Conservation (phyloP, 352 stramenopile species). For the Elongisporangium undulatum region DNA sequence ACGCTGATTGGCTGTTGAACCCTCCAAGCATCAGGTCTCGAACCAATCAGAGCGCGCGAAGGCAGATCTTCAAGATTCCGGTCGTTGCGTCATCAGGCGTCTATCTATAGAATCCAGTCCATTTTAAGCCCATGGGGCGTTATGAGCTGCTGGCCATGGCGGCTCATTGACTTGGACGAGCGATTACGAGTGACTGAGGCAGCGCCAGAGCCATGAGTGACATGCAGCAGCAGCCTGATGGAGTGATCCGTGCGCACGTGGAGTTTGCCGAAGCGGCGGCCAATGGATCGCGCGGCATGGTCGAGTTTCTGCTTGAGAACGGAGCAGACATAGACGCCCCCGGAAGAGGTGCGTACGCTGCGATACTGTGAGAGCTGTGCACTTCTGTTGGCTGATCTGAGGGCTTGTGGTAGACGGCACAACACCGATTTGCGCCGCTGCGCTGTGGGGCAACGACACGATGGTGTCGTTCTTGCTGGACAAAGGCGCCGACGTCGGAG, state of each 20-base stretch:
- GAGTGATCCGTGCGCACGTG: slow-evolving; percentile 54
- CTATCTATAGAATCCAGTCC: not conserved
- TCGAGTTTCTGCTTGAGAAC: slow-evolving; percentile 58
- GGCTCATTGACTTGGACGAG: slow-evolving; percentile 12
- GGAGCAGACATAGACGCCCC: slow-evolving; percentile 41
- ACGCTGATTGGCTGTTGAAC: slow-evolving; percentile 19
- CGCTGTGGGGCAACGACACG: slow-evolving; percentile 56
- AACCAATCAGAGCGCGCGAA: slow-evolving; percentile 15
- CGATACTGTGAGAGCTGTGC: not conserved
- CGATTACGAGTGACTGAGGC: slow-evolving; percentile 12
- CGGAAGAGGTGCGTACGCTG: slow-evolving; percentile 28
- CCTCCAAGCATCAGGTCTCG: slow-evolving; percentile 13
- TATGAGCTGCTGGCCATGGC: slow-evolving; percentile 24
- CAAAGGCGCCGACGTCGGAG: slow-evolving; percentile 41
- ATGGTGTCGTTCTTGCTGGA: slow-evolving; percentile 63
- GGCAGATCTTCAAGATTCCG: not conserved
- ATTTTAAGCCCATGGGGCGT: slow-evolving; percentile 1
- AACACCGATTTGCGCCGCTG: slow-evolving; percentile 52
- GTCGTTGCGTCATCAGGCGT: not conserved
- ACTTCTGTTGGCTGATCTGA: not conserved
- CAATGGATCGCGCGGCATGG: slow-evolving; percentile 59
- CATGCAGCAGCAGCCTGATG: slow-evolving; percentile 30
- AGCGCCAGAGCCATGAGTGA: slow-evolving; percentile 14
- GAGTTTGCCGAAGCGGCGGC: slow-evolving; percentile 58
- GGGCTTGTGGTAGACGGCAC: slow-evolving; percentile 39